phyloP scores from a whole-genome alignment of 164 flowering plant genomes.

The Chimonanthus salicifolius region DNA sequence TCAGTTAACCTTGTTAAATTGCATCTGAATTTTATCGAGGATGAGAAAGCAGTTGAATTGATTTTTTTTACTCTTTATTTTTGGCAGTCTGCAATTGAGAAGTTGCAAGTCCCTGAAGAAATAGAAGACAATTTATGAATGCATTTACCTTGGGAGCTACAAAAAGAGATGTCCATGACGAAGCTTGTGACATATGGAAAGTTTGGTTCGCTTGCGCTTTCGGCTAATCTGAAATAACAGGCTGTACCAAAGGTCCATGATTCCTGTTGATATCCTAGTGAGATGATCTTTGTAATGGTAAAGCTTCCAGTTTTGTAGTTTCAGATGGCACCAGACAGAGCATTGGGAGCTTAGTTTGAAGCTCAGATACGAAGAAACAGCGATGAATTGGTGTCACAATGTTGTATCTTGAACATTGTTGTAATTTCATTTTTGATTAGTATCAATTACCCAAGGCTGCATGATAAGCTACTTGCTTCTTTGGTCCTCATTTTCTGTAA shows the following conservation, averaged over 20 bases:
- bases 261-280: background rate
- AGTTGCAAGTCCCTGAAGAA: constrained; percentile 90
- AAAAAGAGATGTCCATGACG: background rate
- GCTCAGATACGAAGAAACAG: background rate
- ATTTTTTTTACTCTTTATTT: background rate
- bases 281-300: background rate
- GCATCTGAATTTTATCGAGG: background rate
- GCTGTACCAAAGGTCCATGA: background rate
- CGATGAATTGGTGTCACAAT: background rate
- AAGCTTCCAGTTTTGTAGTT: background rate
- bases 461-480: too few relatives aligned
- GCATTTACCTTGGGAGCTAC: background rate
- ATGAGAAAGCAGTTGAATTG: background rate
- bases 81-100: constrained; percentile 85
- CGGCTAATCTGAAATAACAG: constrained; percentile 2
- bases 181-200: background rate
- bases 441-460: too few relatives aligned
- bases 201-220: constrained; percentile 29
- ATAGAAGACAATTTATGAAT: constrained; percentile 51
- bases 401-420: background rate
- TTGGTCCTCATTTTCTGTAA: too few relatives aligned
- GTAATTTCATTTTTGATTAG: background rate
- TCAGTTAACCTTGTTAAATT: background rate
- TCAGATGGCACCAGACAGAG: background rate
- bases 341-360: background rate